Conservation (phyloP, 352 stramenopile species). For the Aphanomyces stellatus region DNA sequence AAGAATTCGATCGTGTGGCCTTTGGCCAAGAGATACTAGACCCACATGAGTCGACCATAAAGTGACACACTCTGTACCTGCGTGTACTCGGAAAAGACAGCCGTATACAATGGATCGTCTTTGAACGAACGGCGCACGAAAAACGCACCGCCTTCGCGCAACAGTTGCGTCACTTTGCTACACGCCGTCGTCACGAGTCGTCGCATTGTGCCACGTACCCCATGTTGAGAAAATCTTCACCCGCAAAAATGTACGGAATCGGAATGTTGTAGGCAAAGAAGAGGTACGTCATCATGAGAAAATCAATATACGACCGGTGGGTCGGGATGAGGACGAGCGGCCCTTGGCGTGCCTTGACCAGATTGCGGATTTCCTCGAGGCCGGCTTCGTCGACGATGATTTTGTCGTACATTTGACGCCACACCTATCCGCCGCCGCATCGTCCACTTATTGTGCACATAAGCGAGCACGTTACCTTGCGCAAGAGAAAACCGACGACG, state of each 20-base stretch:
- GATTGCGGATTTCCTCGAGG: conserved; percentile 52
- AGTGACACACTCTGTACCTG: conserved; percentile 30
- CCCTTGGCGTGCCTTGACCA: conserved; percentile 38
- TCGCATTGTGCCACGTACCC: conserved; percentile 20
- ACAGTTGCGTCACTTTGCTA: conserved; percentile 38
- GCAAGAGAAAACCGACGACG: conserved; percentile 68
- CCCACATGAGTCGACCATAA: too few relatives aligned
- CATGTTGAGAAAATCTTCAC: conserved; percentile 75
- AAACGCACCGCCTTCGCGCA: conserved; percentile 65
- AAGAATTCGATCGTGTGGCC: conserved; percentile 83
- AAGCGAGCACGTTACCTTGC: conserved; percentile 32
- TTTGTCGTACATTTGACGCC: conserved; percentile 78
- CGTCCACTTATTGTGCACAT: not conserved
- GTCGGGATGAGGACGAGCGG: conserved; percentile 79
- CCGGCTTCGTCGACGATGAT: conserved; percentile 80
- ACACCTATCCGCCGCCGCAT: conserved; percentile 33
- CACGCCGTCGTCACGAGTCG: not conserved
- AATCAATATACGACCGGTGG: conserved; percentile 79
- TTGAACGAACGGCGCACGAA: conserved; percentile 76
- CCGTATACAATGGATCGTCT: conserved; percentile 58
- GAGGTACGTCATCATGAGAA: conserved; percentile 79
- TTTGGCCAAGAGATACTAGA: conserved; percentile 54
- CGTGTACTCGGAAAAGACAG: conserved; percentile 74
- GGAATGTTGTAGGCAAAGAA: conserved; percentile 86
- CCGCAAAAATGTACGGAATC: conserved; percentile 69